These are phyloP conservation scores for Boletus semigastroideus DNA, from an alignment of 1,284 basidiomycete genomes.

Conservation along the genomic window DNA sequence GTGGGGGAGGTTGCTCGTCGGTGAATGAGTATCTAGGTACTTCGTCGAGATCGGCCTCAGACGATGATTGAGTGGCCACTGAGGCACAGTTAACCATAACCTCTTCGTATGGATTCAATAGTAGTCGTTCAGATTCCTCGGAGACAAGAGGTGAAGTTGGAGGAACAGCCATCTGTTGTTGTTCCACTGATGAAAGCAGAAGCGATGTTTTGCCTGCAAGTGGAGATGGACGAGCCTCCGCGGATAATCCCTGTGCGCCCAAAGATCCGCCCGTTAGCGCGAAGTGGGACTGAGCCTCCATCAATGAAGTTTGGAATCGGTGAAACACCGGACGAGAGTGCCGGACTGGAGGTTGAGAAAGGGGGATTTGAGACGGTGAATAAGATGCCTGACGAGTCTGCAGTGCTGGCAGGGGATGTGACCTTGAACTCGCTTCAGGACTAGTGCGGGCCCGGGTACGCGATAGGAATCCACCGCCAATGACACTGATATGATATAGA, in stretches of 20 bases:
- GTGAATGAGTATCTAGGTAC: conserved; percentile 25
- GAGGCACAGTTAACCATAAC: background rate
- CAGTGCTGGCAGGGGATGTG: background rate
- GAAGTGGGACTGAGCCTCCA: background rate
- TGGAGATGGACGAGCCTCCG: background rate
- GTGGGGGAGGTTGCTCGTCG: conserved; percentile 26
- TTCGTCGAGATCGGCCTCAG: conserved; percentile 17
- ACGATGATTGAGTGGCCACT: background rate
- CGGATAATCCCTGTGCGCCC: background rate
- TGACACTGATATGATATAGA: conserved; percentile 21
- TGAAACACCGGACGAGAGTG: background rate
- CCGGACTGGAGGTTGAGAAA: background rate
- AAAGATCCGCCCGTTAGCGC: background rate
- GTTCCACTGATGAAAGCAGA: background rate
- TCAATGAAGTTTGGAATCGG: background rate
- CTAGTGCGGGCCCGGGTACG: background rate
- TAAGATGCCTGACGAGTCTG: background rate
- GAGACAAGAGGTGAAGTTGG: conserved; percentile 6
- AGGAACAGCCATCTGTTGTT: background rate
- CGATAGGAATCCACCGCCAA: conserved; percentile 1
- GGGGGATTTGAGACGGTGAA: background rate
- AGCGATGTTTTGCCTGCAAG: background rate
- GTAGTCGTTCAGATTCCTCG: background rate
- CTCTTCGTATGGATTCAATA: background rate
- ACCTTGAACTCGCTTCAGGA: background rate